Evolutionary conservation across 768 basidiomycete genomes (phyloP).

Genomic region (Tephrocybe sp.): DNA sequence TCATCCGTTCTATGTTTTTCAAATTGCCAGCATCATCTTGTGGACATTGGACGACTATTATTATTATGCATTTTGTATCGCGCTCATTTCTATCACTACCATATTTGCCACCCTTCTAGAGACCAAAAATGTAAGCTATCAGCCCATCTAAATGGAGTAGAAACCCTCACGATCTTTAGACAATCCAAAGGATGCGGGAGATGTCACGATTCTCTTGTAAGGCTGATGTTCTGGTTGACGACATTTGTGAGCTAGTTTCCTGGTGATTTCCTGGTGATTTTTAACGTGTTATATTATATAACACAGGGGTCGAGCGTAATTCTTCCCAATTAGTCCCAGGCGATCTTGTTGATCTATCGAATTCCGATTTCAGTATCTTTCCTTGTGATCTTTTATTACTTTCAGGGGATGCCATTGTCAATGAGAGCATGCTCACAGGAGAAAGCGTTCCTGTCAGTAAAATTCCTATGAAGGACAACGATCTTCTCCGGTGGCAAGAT

Average conservation of each 20-base stretch:
- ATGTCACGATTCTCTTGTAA: constrained; percentile 91
- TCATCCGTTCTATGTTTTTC: constrained; percentile 98
- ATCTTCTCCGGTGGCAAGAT: constrained; percentile 67
- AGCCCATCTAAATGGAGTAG: neutral
- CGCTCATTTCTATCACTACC: constrained; percentile 82
- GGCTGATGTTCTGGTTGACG: constrained; percentile 66
- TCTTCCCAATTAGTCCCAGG: constrained; percentile 86
- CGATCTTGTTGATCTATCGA: constrained; percentile 87
- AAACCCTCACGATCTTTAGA: constrained; percentile 42
- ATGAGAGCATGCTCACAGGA: constrained; percentile 98
- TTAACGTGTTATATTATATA: constrained; percentile 3
- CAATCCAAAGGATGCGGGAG: constrained; percentile 89
- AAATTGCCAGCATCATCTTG: constrained; percentile 89
- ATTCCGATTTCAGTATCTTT: constrained; percentile 65
- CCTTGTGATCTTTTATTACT: constrained; percentile 92
- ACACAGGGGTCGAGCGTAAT: constrained; percentile 63
- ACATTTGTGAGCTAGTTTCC: constrained; percentile 54
- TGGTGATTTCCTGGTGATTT: neutral
- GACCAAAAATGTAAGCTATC: constrained; percentile 73
- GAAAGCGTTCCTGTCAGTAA: constrained; percentile 98
- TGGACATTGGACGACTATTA: constrained; percentile 97
- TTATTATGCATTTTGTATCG: constrained; percentile 97
- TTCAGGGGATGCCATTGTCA: constrained; percentile 95
- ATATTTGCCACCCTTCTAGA: constrained; percentile 86
- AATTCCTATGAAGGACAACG: constrained; percentile 75